Base-by-base conservation (phyloP, 305 asterid species). In the Striga hermonthica region DNA sequence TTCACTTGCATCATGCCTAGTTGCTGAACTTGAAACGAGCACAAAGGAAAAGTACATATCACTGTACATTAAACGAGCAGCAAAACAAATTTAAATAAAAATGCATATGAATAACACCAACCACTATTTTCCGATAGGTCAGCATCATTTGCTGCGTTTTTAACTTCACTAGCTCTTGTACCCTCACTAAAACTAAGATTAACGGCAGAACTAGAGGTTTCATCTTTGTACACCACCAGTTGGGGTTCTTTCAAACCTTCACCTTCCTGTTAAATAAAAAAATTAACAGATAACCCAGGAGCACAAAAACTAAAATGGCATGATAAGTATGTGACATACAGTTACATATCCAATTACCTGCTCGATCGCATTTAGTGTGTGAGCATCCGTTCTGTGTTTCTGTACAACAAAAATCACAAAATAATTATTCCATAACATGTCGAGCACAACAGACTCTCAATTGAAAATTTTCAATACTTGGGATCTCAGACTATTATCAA, bases 331-430 rank as follows among this genome's bases (percentile, higher is more conserved):
- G 47, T 36, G 65, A 22, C 31, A 22, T 22, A 22, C 56, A 49
- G 16, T 45, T n/a, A 53, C 55, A 16, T 44, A 72, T 50, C 9
- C 31, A 35, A 69, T 72, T 82, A 89, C 95, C 96, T 84, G 89
- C 73, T 84, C 83, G 40, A 88, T 61, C 69, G 89, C 84, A 69
- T 68, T 75, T 50, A 84, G 83, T 14, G 76, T 67, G 38, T 83
- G 95, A 53, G 81, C 82, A 68, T 87, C 94, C 43, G 78, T 70
- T 71, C 91, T 82, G 76, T 79, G 83, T 71, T 87, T 89, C 98
- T 91, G 89, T 66, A 75, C 62, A 82, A 13, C 7, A 69, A 63
- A 76, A 73, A 72, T 0, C 14, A 13, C 70, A 70, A 11, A 37
- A 64, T 60, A 50, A 72, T 5, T 16, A 71, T 39, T 40, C 60